Evolutionary conservation across 208 protist species (phyloP), one percentile per base, ranked within the genome.

Genomic region (Herpetomonas muscarum): DNA sequence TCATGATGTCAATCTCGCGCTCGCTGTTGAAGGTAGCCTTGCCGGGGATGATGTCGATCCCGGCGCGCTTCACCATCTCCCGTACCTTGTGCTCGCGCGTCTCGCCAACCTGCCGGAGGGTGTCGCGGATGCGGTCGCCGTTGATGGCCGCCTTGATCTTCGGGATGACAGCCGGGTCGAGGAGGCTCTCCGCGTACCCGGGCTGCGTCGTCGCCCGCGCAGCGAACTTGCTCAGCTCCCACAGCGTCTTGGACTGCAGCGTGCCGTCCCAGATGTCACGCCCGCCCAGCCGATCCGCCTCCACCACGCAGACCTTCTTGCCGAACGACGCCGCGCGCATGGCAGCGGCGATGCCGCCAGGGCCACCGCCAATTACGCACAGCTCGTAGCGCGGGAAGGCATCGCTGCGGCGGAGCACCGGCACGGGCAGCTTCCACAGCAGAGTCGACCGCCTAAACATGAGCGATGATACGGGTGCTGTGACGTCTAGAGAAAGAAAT

Each of bases 201-300:
- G 70, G 55, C 41, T 61, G 53, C 1, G 51, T 67, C 29, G 70
- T 64, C 24, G 82, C 64, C 6, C 54, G 41, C 1, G 67, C 66
- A 22, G 74, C 65, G 29, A 73, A 81, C 59, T 80, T 75, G 3
- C 72, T 28, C 25, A 91, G 75, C 39, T 85, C 70, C 79, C 79
- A 91, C 56, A 91, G 48, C 41, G 79, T 76, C 58, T 87, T 87
- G 24, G 84, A 87, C 34, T 78, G 79, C 59, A 91, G 61, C 28
- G 83, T 77, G 25, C 84, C 84, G 36, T 70, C 66, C 84, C 84
- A 91, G 19, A 91, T 25, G 37, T 87, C 84, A 19, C 51, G 44
- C n/a, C 84, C 84, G 34, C 84, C 84, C 36, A 83, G 36, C 24
- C 67, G 70, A n/a, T 64, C 32, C 13, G 46, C 41, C 57, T 91